These are phyloP conservation scores for Albatrellus sp. DNA, from an alignment of 1,284 basidiomycete species.

Conservation along the genomic window DNA sequence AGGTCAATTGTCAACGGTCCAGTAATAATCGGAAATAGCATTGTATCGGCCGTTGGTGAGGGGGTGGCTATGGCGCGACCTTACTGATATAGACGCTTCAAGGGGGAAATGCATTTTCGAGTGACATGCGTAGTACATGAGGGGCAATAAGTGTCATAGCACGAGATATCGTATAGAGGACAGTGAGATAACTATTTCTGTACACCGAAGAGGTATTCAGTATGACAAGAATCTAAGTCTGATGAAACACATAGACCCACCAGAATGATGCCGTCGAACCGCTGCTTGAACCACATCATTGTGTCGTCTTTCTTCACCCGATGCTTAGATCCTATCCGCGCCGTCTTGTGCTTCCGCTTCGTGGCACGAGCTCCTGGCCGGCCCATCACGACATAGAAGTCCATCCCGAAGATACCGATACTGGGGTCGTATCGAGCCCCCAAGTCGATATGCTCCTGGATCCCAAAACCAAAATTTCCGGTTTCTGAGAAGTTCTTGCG, in stretches of 20 bases:
- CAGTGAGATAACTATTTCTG: slow-evolving; percentile 12
- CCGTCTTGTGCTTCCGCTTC: slow-evolving; percentile 83
- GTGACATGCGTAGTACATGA: slow-evolving; percentile 18
- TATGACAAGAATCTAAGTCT: background rate
- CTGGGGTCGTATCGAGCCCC: slow-evolving; percentile 96
- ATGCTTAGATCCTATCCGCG: slow-evolving; percentile 82
- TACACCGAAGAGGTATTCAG: background rate
- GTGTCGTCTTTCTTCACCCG: slow-evolving; percentile 88
- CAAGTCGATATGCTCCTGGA: slow-evolving; percentile 98
- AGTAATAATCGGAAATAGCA: too few species aligned
- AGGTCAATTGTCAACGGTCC: too few species aligned
- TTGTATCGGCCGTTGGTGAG: too few species aligned
- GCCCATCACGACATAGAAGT: slow-evolving; percentile 97
- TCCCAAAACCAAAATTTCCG: slow-evolving; percentile 97
- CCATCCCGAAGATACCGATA: slow-evolving; percentile 98
- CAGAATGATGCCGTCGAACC: slow-evolving; percentile 94
- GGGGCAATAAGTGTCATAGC: slow-evolving; percentile 19
- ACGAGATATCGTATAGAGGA: slow-evolving; percentile 11
- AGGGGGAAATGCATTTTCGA: slow-evolving; percentile 6
- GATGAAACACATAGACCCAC: slow-evolving; percentile 30
- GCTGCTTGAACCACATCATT: slow-evolving; percentile 97
- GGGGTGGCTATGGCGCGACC: background rate
- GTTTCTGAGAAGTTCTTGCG: slow-evolving; percentile 94
- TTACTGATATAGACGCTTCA: background rate
- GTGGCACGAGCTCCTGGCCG: slow-evolving; percentile 91